A percentile compares a stretch with the other conserved stretches of the same genome.
Evolutionary conservation across 345 rosid species (phyloP).

Genomic region (Gossypium turneri): DNA sequence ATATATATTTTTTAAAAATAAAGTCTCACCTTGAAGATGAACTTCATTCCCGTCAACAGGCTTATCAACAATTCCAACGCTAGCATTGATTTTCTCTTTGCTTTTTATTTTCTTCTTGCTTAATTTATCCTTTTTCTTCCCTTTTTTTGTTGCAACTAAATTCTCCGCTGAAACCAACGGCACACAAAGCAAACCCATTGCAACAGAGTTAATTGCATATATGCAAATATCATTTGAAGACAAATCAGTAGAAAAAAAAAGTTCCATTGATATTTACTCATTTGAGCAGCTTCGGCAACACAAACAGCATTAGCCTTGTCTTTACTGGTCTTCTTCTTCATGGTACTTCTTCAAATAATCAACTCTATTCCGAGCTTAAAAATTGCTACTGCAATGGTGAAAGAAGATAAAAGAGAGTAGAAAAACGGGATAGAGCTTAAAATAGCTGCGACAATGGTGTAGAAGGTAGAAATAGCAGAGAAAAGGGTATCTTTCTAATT

Average conservation of each 20-base stretch:
- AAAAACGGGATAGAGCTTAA: neutral
- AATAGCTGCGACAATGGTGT: neutral
- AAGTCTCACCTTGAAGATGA: slow-evolving; percentile 19
- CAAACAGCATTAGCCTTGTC: neutral
- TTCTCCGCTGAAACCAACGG: slow-evolving; percentile 20
- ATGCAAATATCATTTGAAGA: neutral
- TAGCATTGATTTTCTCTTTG: slow-evolving; percentile 13
- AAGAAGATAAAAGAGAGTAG: neutral
- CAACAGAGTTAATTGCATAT: neutral
- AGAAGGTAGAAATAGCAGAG: neutral
- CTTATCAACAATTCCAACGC: slow-evolving; percentile 10
- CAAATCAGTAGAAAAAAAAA: neutral
- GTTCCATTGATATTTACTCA: neutral
- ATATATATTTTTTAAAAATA: neutral
- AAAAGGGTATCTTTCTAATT: neutral
- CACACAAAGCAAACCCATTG: neutral
- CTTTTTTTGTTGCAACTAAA: neutral
- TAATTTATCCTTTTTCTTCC: slow-evolving; percentile 25
- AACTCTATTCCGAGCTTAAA: neutral
- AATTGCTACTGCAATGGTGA: neutral
- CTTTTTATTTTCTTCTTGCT: slow-evolving; percentile 23
- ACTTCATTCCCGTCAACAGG: slow-evolving; percentile 9
- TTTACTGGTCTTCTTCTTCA: neutral
- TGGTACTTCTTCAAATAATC: neutral
- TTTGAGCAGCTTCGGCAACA: neutral